A percentile compares a stretch with the other conserved stretches of the same genome.
These are phyloP conservation scores for Lactarius quietus DNA, from an alignment of 768 basidiomycete species.

Conservation along the genomic window DNA sequence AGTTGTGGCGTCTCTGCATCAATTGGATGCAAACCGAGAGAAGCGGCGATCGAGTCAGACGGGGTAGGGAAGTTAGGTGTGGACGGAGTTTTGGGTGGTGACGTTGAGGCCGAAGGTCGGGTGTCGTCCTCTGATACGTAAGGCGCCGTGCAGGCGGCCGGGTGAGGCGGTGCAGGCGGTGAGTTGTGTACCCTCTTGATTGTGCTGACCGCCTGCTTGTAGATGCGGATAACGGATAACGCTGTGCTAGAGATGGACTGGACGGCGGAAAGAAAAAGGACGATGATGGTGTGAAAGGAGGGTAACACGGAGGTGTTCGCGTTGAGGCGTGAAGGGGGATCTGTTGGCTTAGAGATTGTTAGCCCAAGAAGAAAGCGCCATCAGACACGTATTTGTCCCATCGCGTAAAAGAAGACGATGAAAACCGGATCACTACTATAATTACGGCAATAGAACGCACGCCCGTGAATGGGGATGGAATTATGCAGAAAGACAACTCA, in stretches of 20 bases:
- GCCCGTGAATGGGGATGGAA: background rate
- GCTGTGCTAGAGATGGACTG: conserved; percentile 68
- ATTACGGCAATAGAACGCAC: background rate
- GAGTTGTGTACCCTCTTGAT: conserved; percentile 58
- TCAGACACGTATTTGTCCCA: background rate
- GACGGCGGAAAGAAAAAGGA: conserved; percentile 69
- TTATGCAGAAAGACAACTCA: conserved; percentile 3
- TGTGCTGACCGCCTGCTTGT: conserved; percentile 60
- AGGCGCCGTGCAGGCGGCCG: background rate
- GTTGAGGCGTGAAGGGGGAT: conserved; percentile 30
- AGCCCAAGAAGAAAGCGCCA: background rate
- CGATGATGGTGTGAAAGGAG: conserved; percentile 52
- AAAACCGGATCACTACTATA: background rate
- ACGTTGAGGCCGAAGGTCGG: background rate
- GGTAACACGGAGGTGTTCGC: conserved; percentile 25
- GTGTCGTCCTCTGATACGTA: background rate
- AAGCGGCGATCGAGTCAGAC: conserved; percentile 5
- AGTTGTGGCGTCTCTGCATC: background rate
- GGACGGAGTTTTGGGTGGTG: background rate
- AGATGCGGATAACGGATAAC: conserved; percentile 62
- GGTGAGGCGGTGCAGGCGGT: background rate
- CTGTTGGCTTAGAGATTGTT: conserved; percentile 26
- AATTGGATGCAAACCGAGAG: background rate
- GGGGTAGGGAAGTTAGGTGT: conserved; percentile 12
- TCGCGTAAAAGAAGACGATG: background rate